Percentiles rank a stretch among this genome's conserved stretches.
These are phyloP conservation scores for Elasticomyces elasticus DNA, from an alignment of 495 filamentous ascomycete genomes.

Conservation along the genomic window DNA sequence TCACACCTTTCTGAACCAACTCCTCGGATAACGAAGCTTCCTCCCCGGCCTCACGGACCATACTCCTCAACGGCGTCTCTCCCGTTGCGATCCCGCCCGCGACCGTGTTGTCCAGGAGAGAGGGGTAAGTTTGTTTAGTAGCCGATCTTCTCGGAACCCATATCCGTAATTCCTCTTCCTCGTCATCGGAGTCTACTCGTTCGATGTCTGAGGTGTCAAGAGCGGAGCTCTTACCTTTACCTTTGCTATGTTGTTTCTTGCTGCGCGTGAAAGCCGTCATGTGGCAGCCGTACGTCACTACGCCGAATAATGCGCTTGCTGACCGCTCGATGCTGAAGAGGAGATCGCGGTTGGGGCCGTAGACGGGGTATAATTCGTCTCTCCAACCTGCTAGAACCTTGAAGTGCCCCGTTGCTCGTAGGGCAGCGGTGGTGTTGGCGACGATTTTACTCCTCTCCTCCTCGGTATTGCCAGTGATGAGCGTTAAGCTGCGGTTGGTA, in stretches of 20 bases:
- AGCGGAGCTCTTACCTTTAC: no score
- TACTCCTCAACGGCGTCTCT: conserved; percentile 64
- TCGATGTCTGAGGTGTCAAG: no score
- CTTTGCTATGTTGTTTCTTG: conserved; percentile 10
- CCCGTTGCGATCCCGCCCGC: conserved; percentile 78
- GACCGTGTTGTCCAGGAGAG: conserved; percentile 89
- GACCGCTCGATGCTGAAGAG: conserved; percentile 70
- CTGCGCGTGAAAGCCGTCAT: conserved; percentile 63
- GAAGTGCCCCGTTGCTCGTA: conserved; percentile 56
- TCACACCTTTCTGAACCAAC: conserved; percentile 51
- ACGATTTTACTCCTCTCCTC: conserved; percentile 48
- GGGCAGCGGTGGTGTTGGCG: conserved; percentile 48
- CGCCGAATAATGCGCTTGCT: conserved; percentile 71
- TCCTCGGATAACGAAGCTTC: conserved; percentile 74
- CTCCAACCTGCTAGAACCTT: conserved; percentile 73
- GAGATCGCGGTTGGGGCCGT: conserved; percentile 51
- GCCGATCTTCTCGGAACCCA: conserved; percentile 73
- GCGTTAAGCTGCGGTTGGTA: conserved; percentile 28
- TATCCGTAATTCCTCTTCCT: conserved; percentile 53
- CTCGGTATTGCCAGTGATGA: conserved; percentile 22
- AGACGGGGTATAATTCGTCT: conserved; percentile 78
- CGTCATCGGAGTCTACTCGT: no score
- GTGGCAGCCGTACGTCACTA: conserved; percentile 83
- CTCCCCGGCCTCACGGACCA: conserved; percentile 78
- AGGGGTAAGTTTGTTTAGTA: conserved; percentile 72